phyloP scores from a whole-genome alignment of 345 rosid species.

The Tarenaya hassleriana region DNA sequence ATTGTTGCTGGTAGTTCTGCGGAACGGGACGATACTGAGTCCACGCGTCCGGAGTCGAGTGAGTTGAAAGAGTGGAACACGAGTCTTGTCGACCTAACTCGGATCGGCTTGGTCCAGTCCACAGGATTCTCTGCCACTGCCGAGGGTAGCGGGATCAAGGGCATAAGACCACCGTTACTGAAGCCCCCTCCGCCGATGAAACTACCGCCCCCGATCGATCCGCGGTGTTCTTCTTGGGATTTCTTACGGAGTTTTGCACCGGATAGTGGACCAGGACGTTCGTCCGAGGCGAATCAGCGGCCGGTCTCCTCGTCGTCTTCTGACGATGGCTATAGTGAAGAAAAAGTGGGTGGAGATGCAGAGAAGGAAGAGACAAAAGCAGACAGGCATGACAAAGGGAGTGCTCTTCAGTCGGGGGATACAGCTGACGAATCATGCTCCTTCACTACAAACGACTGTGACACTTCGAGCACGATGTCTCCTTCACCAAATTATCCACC shows the following conservation, averaged over 20 bases:
- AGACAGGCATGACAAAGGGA: no score
- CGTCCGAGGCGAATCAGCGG: no score
- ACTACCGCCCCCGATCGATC: conserved; percentile 39
- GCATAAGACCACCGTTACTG: conserved; percentile 56
- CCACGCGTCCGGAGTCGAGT: conserved; percentile 30
- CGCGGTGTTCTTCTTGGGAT: conserved; percentile 68
- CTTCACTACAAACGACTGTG: conserved; percentile 64
- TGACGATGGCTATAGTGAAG: conserved; percentile 30
- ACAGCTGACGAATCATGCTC: conserved; percentile 38
- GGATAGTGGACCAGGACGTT: conserved; percentile 22
- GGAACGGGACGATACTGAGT: conserved; percentile 23
- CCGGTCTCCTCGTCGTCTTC: conserved; percentile 24
- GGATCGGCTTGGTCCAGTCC: conserved; percentile 16
- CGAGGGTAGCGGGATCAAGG: conserved; percentile 51
- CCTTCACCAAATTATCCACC: conserved; percentile 56
- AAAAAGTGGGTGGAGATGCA: conserved; percentile 16
- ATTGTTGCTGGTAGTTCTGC: conserved; percentile 21
- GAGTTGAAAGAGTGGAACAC: conserved; percentile 19
- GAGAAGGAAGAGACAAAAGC: conserved; percentile 26
- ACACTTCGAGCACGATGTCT: conserved; percentile 56
- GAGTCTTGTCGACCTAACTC: conserved; percentile 9
- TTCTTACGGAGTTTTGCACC: conserved; percentile 47
- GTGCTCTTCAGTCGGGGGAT: conserved; percentile 21
- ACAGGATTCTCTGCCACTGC: conserved; percentile 11
- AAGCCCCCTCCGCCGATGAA: conserved; percentile 63